Evolutionary conservation across 176 grass and related monocot genomes (phyloP).

Genomic region (Avena sativa): DNA sequence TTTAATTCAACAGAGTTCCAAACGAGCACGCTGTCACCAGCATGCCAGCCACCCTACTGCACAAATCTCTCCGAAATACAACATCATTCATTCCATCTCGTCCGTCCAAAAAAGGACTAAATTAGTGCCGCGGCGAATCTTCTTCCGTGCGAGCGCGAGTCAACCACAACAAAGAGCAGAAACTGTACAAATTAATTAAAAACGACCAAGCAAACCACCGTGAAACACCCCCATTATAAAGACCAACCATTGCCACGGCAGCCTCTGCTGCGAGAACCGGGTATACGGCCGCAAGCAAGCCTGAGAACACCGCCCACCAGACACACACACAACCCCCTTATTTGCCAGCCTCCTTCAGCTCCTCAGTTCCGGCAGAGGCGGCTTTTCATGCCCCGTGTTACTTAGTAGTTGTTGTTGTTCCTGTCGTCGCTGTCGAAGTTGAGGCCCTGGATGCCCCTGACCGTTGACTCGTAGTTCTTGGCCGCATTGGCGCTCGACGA

Average conservation of each 20-base stretch:
- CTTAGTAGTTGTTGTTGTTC: constrained; percentile 61
- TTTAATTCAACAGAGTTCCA: neutral
- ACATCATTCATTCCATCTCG: neutral
- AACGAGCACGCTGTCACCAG: neutral
- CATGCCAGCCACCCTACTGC: neutral
- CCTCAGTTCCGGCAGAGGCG: too few relatives aligned
- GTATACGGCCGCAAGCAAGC: neutral
- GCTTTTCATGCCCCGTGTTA: neutral
- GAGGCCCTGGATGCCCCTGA: constrained; percentile 83
- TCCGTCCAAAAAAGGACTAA: neutral
- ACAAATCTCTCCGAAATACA: constrained; percentile 26
- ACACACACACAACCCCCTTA: constrained; percentile 9
- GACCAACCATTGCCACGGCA: neutral
- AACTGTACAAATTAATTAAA: constrained; percentile 38
- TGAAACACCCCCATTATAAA: neutral
- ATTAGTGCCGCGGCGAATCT: neutral
- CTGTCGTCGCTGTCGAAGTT: constrained; percentile 66
- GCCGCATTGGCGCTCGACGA: constrained; percentile 29
- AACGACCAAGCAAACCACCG: constrained; percentile 8
- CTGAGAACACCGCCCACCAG: neutral
- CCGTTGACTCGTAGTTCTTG: constrained; percentile 86
- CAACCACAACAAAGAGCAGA: constrained; percentile 28
- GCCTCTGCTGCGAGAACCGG: too few relatives aligned
- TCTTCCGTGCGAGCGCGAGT: neutral
- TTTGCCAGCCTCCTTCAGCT: neutral